Conservation (phyloP, 306 rosid species). For the Benincasa hispida region DNA sequence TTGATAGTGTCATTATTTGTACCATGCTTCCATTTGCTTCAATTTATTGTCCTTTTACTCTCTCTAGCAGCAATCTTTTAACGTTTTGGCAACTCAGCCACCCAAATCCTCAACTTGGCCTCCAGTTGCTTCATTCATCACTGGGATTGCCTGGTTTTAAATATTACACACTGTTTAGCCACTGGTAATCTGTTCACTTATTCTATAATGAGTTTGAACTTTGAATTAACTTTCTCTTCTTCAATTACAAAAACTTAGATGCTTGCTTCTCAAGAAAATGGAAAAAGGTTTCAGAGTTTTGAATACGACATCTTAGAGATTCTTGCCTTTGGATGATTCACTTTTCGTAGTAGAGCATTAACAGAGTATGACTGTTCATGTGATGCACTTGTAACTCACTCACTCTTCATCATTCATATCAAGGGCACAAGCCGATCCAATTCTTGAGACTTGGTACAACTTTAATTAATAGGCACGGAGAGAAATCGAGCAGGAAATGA, state of each 20-base stretch:
- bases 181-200: not conserved
- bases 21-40: not conserved
- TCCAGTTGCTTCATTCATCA: not conserved
- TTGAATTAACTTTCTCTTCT: not conserved
- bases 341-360: not conserved
- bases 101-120: not conserved
- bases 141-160: not conserved
- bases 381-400: not conserved
- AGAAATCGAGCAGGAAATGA: not conserved
- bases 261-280: not conserved
- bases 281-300: not conserved
- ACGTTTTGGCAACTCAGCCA: conserved; percentile 1
- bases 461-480: not conserved
- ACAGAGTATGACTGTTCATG: not conserved
- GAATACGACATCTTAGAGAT: not conserved
- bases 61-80: not conserved
- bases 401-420: not conserved
- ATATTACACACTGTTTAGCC: not conserved
- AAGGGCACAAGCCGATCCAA: not conserved
- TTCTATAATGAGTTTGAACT: not conserved
- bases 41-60: not conserved
- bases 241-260: not conserved
- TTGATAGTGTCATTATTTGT: conserved; percentile 1
- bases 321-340: not conserved
- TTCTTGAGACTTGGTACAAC: not conserved